These are phyloP conservation scores for Lomentospora prolificans DNA, from an alignment of 2,329 filamentous ascomycete species.

Conservation along the genomic window DNA sequence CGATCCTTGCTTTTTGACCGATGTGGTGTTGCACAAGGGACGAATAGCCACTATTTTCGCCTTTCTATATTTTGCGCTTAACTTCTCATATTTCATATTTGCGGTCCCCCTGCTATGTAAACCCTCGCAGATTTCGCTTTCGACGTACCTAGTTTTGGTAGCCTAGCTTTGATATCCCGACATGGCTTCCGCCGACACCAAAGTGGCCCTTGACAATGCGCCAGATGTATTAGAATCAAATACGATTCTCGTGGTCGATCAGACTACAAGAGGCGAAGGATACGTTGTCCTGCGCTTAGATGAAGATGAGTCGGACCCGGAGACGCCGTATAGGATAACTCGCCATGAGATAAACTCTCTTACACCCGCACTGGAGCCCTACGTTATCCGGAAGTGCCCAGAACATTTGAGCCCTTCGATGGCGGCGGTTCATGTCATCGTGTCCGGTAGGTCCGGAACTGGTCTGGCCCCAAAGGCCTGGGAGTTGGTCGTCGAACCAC, in stretches of 20 bases:
- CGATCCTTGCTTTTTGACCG: background rate
- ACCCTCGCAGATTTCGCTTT: background rate
- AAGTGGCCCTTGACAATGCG: background rate
- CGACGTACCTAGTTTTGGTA: background rate
- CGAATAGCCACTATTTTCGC: no score
- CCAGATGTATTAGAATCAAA: background rate
- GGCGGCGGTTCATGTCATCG: conserved; percentile 47
- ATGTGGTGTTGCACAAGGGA: background rate
- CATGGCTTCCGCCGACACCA: background rate
- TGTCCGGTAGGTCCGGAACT: conserved; percentile 58
- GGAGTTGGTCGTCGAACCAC: conserved; percentile 6
- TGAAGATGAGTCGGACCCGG: conserved; percentile 10
- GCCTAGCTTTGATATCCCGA: background rate
- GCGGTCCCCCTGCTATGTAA: no score
- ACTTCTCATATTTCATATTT: no score
- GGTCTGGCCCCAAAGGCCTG: conserved; percentile 32
- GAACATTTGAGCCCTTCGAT: conserved; percentile 12
- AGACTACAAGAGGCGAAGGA: background rate
- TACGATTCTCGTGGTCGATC: background rate
- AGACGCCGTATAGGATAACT: conserved; percentile 8
- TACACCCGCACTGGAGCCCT: conserved; percentile 19
- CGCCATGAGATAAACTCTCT: conserved; percentile 14
- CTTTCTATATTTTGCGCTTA: no score
- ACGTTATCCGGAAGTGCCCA: conserved; percentile 6
- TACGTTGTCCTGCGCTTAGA: conserved; percentile 3